Base-by-base conservation (phyloP, 2,329 filamentous ascomycete species). In the Arthroderma sp. region DNA sequence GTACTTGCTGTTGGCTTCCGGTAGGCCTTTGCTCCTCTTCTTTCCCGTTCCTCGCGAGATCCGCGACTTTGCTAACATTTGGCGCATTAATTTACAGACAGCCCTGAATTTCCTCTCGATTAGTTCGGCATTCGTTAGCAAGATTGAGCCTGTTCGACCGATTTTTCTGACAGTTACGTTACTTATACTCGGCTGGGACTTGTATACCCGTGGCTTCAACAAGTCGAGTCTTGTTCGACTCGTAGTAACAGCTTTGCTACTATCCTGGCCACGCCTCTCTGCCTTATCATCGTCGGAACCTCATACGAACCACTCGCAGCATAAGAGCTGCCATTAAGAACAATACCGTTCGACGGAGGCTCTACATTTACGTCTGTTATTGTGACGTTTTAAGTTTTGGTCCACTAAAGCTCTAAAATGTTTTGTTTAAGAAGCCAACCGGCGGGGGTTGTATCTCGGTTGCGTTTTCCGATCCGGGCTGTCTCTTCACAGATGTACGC, bases 1-100 rank as follows among this genome's bases (percentile, higher is more conserved):
- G 49, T 34, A 46, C 49, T 4, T 51, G 49, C 45, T 51, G 49
- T 38, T 51, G 49, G 49, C 38, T 51, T 40, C 49, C 49, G 2
- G 49, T 51, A 22, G 44, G 47, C 40, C 5, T 3, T 3, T 27
- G 15, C 15, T 22, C 15, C 15, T 22, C 36, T 6, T 28, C 8
- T 6, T 4, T 44, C 8, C 36, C 37, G 5, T 22, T 10, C 28
- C 22, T 8, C 3, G 3, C 15, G 15, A 22, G 2, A 3, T 28
- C 28, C 15, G n/a, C 31, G n/a, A 3, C 11, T 32, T 29, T 11
- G 27, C n/a, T 9, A 36, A 5, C n/a, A n/a, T 32, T 40, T 6
- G 30, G 6, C 11, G 36, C 4, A 31, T 15, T 36, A 8, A 22
- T 32, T 22, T 34, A 2, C 37, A 51, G 49, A 38, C 44, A 6